These are phyloP conservation scores for Nepenthes alata DNA, from an alignment of 179 eudicot species.

Conservation along the genomic window DNA sequence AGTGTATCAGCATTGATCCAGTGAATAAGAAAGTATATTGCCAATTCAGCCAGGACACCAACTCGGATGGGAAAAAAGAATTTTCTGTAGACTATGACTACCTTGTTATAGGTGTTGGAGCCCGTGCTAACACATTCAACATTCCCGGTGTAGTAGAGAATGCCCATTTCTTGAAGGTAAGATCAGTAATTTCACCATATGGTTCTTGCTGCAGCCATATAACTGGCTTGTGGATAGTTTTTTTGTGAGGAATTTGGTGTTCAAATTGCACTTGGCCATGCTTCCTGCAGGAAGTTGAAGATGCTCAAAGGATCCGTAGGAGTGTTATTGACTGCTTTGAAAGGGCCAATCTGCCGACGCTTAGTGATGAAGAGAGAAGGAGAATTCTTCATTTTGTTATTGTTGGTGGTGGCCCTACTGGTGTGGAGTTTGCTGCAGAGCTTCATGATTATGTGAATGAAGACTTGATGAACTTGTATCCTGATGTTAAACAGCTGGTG, in stretches of 20 bases:
- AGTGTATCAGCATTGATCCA: conserved; percentile 72
- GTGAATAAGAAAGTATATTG: conserved; percentile 65
- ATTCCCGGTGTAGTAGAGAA: conserved; percentile 89
- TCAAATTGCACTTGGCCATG: not conserved
- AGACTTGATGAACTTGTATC: conserved; percentile 65
- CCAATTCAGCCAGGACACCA: conserved; percentile 34
- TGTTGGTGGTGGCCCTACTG: conserved; percentile 95
- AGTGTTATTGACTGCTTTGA: conserved; percentile 79
- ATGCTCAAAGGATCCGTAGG: conserved; percentile 79
- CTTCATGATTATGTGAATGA: conserved; percentile 84
- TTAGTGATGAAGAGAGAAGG: conserved; percentile 69
- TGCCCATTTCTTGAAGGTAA: conserved; percentile 77
- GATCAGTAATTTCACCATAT: not conserved
- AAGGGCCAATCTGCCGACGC: conserved; percentile 67
- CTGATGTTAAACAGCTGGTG: conserved; percentile 52
- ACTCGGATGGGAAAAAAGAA: conserved; percentile 40
- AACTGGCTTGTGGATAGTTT: no score
- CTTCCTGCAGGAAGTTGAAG: conserved; percentile 78
- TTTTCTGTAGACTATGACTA: conserved; percentile 79
- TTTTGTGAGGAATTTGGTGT: not conserved
- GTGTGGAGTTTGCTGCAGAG: conserved; percentile 96
- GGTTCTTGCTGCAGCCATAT: not conserved
- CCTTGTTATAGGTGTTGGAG: conserved; percentile 77
- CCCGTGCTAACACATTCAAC: conserved; percentile 82
- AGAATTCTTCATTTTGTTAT: conserved; percentile 75